Evolutionary conservation across 345 rosid genomes (phyloP).

Genomic region (Trapa incisa): DNA sequence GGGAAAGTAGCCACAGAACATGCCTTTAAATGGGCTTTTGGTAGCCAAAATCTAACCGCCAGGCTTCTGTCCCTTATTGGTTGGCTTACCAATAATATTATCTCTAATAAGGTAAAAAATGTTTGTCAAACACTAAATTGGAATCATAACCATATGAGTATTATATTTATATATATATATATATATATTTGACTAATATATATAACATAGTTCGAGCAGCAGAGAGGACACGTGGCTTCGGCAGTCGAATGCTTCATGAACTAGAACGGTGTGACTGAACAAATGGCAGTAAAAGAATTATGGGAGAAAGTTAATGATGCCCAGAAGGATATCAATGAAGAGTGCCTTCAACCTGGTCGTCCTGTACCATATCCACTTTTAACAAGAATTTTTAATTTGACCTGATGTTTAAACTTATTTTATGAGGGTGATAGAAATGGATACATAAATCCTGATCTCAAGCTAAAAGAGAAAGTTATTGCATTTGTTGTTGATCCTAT

Average conservation of each 20-base stretch:
- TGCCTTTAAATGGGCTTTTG: slow-evolving; percentile 13
- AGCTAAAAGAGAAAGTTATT: not conserved
- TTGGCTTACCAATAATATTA: slow-evolving; percentile 23
- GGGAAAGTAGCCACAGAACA: slow-evolving; percentile 15
- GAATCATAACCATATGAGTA: not conserved
- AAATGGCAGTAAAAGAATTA: no score
- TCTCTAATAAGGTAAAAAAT: not conserved
- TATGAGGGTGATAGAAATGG: not conserved
- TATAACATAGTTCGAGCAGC: no score
- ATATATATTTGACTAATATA: no score
- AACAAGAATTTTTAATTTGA: slow-evolving; percentile 8
- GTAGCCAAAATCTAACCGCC: slow-evolving; percentile 5
- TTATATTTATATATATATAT: no score
- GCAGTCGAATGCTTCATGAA: no score
- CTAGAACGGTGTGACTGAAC: no score
- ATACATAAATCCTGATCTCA: not conserved
- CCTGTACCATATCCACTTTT: slow-evolving; percentile 6
- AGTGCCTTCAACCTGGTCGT: slow-evolving; percentile 10
- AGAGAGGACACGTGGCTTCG: no score
- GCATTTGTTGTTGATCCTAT: not conserved
- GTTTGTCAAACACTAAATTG: no score
- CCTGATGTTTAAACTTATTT: slow-evolving; percentile 9
- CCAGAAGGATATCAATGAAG: slow-evolving; percentile 21
- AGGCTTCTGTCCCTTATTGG: slow-evolving; percentile 13
- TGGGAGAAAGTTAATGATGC: slow-evolving; percentile 3